Evolutionary conservation across 1,284 basidiomycete genomes (phyloP).

Genomic region (Lignosus rhinocerotis): DNA sequence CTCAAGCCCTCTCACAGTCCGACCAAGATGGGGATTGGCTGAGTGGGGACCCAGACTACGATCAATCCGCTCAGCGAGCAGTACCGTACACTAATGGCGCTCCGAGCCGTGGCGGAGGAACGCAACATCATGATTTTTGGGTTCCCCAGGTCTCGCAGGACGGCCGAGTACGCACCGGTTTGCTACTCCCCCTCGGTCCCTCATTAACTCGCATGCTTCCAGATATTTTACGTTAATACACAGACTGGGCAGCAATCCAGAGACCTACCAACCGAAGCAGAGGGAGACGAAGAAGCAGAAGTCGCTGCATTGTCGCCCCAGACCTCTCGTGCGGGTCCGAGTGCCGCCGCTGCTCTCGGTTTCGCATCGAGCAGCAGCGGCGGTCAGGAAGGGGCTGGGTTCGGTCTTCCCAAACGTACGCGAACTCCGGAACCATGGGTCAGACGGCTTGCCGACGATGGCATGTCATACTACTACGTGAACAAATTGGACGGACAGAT

Average conservation of each 20-base stretch:
- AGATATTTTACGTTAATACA: conserved; percentile 95
- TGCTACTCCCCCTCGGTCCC: not conserved
- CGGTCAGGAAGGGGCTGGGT: conserved; percentile 45
- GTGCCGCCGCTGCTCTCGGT: conserved; percentile 48
- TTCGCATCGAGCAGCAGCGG: conserved; percentile 32
- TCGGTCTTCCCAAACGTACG: conserved; percentile 58
- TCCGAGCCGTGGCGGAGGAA: conserved; percentile 10
- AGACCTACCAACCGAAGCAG: conserved; percentile 79
- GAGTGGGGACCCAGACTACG: conserved; percentile 27
- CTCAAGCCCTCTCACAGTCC: conserved; percentile 40
- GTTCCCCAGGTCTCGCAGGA: conserved; percentile 35
- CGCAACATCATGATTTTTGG: conserved; percentile 37
- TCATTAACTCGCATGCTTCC: conserved; percentile 5
- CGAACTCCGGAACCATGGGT: conserved; percentile 80
- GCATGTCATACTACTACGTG: conserved; percentile 78
- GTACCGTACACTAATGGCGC: conserved; percentile 14
- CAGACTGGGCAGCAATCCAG: conserved; percentile 85
- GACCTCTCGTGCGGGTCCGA: conserved; percentile 53
- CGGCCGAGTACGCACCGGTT: conserved; percentile 59
- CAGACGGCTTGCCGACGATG: conserved; percentile 79
- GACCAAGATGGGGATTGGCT: conserved; percentile 35
- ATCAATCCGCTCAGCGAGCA: conserved; percentile 6
- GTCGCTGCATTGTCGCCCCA: conserved; percentile 59
- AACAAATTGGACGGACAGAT: conserved; percentile 73
- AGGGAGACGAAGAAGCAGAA: conserved; percentile 60